Evolutionary conservation across 306 rosid species (phyloP).

Genomic region (Begonia peltatifolia): DNA sequence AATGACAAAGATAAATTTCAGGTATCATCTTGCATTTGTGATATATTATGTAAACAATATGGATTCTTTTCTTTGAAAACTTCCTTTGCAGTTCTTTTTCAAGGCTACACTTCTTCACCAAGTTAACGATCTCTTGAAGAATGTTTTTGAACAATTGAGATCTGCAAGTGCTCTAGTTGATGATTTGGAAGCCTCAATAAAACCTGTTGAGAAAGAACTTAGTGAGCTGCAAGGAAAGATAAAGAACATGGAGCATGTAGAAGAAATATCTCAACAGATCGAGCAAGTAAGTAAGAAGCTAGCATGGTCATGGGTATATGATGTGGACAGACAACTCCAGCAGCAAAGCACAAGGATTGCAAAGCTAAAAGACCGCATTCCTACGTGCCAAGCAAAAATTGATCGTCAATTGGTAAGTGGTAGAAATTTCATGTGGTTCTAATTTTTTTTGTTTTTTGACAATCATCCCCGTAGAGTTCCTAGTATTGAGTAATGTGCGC

Average conservation of each 20-base stretch:
- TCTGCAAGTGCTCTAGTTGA: constrained; percentile 35
- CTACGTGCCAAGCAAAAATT: constrained; percentile 64
- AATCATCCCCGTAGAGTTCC: too few species aligned
- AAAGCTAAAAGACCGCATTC: constrained; percentile 58
- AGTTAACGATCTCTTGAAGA: constrained; percentile 73
- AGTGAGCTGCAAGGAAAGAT: constrained; percentile 61
- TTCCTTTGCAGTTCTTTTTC: constrained; percentile 65
- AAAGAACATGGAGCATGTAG: constrained; percentile 64
- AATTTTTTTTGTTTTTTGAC: too few species aligned
- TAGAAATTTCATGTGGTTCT: too few species aligned
- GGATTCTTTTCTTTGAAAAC: constrained; percentile 20
- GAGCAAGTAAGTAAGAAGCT: constrained; percentile 75
- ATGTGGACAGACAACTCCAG: constrained; percentile 50
- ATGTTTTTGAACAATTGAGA: constrained; percentile 33
- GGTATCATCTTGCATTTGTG: constrained; percentile 31
- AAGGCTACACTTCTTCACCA: constrained; percentile 96
- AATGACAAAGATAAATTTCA: constrained; percentile 79
- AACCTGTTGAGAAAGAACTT: constrained; percentile 74
- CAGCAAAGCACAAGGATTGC: constrained; percentile 33
- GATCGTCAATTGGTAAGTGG: constrained; percentile 40
- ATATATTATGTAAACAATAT: constrained; percentile 9
- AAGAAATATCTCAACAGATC: constrained; percentile 50
- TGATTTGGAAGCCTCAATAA: constrained; percentile 57
- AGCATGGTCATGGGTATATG: constrained; percentile 93
- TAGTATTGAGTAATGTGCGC: too few species aligned